phyloP scores from a whole-genome alignment of 148 eudicot genomes.

The Chenopodium suecicum region DNA sequence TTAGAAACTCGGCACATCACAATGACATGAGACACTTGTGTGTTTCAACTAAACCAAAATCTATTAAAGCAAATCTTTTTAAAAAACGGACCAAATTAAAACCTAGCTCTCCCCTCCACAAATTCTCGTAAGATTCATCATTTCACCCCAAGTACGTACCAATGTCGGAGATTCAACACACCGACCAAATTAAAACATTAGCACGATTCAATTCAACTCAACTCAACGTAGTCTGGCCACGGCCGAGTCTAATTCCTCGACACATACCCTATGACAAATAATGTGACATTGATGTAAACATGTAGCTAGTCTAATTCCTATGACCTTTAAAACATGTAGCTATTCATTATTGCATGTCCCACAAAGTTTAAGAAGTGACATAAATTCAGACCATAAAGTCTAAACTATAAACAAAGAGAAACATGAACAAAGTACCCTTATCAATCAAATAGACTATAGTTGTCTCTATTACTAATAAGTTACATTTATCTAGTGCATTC shows the following conservation, averaged over 20 bases:
- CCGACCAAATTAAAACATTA: neutral
- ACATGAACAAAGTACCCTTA: slow-evolving; percentile 23
- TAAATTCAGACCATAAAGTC: slow-evolving; percentile 30
- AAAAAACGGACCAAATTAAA: neutral
- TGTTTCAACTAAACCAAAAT: neutral
- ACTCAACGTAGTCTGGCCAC: too few species aligned
- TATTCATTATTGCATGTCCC: slow-evolving; percentile 29
- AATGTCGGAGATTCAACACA: neutral
- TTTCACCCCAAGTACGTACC: neutral
- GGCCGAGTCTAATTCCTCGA: neutral
- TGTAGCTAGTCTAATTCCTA: slow-evolving; percentile 5
- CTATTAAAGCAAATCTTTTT: neutral
- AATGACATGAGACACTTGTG: neutral
- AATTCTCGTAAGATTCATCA: neutral
- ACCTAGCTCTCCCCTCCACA: neutral
- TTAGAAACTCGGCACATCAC: neutral
- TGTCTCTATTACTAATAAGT: neutral
- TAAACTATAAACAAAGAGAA: slow-evolving; percentile 8
- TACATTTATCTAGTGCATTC: slow-evolving; percentile 1
- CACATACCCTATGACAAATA: neutral
- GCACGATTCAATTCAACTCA: too few species aligned
- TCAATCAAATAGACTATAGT: slow-evolving; percentile 23
- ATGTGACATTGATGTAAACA: slow-evolving; percentile 15
- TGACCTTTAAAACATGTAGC: slow-evolving; percentile 9
- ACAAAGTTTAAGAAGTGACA: slow-evolving; percentile 32